phyloP scores from a whole-genome alignment of 2,329 filamentous ascomycete genomes.

The Colletotrichum sp. region DNA sequence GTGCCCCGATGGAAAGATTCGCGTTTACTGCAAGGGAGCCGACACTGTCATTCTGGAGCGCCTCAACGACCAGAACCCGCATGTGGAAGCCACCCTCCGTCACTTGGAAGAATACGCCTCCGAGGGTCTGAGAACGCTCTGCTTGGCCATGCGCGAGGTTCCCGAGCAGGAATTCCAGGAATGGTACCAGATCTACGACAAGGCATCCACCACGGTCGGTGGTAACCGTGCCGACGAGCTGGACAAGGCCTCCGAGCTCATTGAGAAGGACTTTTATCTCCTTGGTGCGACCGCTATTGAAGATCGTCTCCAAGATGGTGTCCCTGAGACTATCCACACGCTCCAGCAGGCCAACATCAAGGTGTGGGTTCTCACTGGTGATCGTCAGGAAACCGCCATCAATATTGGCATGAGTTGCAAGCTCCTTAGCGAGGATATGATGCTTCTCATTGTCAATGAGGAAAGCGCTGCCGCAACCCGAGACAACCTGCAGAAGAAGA shows the following conservation, averaged over 20 bases:
- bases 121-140: constrained; percentile 92
- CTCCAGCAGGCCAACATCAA: constrained; percentile 97
- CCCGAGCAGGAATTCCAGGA: constrained; percentile 87
- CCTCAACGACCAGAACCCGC: constrained; percentile 80
- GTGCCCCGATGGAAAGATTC: constrained; percentile 93
- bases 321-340: constrained; percentile 97
- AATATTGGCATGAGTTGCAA: constrained; percentile 99
- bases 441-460: constrained; percentile 94
- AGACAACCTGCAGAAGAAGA: constrained; percentile 91
- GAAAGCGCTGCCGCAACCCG: constrained; percentile 79
- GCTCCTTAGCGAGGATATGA: constrained; percentile 98
- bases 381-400: constrained; percentile 98
- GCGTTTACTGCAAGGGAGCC: constrained; percentile 94
- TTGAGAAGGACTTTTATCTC: constrained; percentile 89
- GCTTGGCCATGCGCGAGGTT: constrained; percentile 91
- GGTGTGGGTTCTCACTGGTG: constrained; percentile 96
- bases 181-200: constrained; percentile 87
- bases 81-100: constrained; percentile 86
- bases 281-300: constrained; percentile 97
- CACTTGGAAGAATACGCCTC: constrained; percentile 99
- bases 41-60: constrained; percentile 98
- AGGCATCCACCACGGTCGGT: constrained; percentile 86
- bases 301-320: constrained; percentile 94
- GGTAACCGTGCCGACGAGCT: constrained; percentile 94
- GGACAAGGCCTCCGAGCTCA: constrained; percentile 95